Conservation (phyloP, 345 rosid species). For the Brassica nigra region DNA sequence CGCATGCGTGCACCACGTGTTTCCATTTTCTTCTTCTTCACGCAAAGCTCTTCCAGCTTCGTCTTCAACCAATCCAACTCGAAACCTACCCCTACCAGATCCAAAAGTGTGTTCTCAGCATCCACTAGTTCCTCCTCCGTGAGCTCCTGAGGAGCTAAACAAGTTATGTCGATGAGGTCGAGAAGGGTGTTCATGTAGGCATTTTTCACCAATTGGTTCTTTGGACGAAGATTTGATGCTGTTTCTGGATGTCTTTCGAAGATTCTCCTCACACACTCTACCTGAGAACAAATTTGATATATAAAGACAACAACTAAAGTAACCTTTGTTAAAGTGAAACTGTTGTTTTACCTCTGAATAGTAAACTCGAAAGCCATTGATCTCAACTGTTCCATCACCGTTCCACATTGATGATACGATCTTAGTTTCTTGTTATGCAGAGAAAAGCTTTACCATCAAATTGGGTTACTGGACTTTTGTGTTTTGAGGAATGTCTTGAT, state of each 20-base stretch:
- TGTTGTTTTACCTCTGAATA: slow-evolving; percentile 31
- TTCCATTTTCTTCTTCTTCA: slow-evolving; percentile 40
- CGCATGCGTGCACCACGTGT: slow-evolving; percentile 32
- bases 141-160: slow-evolving; percentile 37
- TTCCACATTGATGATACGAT: slow-evolving; percentile 36
- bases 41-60: slow-evolving; percentile 17
- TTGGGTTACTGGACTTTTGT: background rate
- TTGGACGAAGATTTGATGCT: slow-evolving; percentile 25
- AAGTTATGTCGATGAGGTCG: slow-evolving; percentile 32
- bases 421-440: background rate
- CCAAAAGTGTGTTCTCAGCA: slow-evolving; percentile 30
- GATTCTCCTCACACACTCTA: slow-evolving; percentile 34
- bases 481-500: background rate
- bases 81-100: slow-evolving; percentile 35
- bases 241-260: slow-evolving; percentile 43
- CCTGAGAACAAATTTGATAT: slow-evolving; percentile 25
- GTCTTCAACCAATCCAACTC: slow-evolving; percentile 40
- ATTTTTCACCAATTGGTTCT: slow-evolving; percentile 13
- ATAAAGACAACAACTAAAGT: background rate
- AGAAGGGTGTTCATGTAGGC: slow-evolving; percentile 30
- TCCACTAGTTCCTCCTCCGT: slow-evolving; percentile 33
- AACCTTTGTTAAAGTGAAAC: background rate
- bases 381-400: slow-evolving; percentile 41
- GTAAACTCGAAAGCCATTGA: slow-evolving; percentile 39
- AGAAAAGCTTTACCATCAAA: slow-evolving; percentile 7